Conservation (phyloP, 1,284 basidiomycete species). For the Puccinia horiana region DNA sequence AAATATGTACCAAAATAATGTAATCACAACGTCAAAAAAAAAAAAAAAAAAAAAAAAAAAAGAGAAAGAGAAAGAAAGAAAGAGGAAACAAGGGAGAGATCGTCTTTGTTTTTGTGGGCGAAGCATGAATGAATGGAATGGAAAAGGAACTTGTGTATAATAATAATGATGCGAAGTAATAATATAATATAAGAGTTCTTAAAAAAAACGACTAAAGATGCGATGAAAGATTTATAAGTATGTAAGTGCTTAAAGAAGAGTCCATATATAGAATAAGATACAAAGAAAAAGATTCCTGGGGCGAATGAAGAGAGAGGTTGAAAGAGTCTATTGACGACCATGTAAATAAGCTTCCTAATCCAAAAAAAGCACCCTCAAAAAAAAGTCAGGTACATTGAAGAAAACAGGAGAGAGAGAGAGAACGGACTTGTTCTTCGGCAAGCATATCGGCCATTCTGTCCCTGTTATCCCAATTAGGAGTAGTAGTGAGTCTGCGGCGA, state of each 20-base stretch:
- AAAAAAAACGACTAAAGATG: too few relatives aligned
- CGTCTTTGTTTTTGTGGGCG: not conserved
- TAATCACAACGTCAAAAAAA: not conserved
- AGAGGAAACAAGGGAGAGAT: slow-evolving; percentile 1
- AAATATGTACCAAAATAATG: not conserved
- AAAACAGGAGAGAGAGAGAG: not conserved
- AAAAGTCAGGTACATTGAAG: not conserved
- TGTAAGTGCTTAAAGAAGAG: not conserved
- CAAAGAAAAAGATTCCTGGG: not conserved
- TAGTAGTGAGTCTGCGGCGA: slow-evolving; percentile 60
- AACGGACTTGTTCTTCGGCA: slow-evolving; percentile 54
- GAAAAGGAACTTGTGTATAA: too few relatives aligned
- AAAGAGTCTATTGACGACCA: not conserved
- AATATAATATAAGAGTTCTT: too few relatives aligned
- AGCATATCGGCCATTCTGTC: slow-evolving; percentile 55
- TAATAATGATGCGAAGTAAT: too few relatives aligned
- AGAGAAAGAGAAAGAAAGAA: not conserved
- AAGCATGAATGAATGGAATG: not conserved
- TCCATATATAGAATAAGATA: not conserved
- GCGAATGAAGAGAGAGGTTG: not conserved
- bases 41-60: not conserved
- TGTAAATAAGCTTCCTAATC: slow-evolving; percentile 1
- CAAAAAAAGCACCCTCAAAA: not conserved
- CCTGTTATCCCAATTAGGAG: slow-evolving; percentile 61
- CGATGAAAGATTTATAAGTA: too few relatives aligned